Percentiles rank a stretch among this genome's conserved stretches.
Conservation (phyloP, 805 yeast genomes). For the Kuraishia borneana region DNA sequence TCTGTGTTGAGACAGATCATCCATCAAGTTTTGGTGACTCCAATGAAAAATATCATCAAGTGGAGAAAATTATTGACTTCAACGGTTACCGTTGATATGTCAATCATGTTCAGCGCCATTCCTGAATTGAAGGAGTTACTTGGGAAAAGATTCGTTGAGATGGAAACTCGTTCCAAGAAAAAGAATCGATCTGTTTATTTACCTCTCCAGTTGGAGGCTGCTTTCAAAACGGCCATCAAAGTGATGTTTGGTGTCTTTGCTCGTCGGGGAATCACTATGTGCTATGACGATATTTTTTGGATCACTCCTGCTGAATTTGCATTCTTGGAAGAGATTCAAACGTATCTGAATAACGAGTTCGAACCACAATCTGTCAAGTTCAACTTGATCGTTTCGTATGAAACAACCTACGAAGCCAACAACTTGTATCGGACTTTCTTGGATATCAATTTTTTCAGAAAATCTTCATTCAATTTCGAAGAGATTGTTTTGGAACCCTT, state of each 20-base stretch:
- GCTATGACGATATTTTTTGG: conserved; percentile 36
- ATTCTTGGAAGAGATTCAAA: conserved; percentile 18
- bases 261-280: conserved; percentile 28
- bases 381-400: conserved; percentile 1
- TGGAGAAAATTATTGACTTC: conserved; percentile 30
- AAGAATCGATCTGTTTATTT: conserved; percentile 7
- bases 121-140: conserved; percentile 32
- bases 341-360: conserved; percentile 8
- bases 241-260: conserved; percentile 28
- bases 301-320: conserved; percentile 22
- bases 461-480: not conserved
- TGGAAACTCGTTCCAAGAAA: conserved; percentile 11
- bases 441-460: not conserved
- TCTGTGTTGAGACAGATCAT: conserved; percentile 19
- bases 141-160: conserved; percentile 26
- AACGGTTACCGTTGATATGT: conserved; percentile 28
- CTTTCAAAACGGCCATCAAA: conserved; percentile 30
- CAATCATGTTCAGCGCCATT: conserved; percentile 25
- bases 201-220: conserved; percentile 23
- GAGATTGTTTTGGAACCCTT: not conserved
- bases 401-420: not conserved
- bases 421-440: conserved; percentile 3
- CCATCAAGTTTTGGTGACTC: conserved; percentile 27
- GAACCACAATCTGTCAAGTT: conserved; percentile 3
- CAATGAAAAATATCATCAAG: conserved; percentile 19